phyloP scores from a whole-genome alignment of 495 filamentous ascomycete genomes.

The Hypoxylon perforatum region DNA sequence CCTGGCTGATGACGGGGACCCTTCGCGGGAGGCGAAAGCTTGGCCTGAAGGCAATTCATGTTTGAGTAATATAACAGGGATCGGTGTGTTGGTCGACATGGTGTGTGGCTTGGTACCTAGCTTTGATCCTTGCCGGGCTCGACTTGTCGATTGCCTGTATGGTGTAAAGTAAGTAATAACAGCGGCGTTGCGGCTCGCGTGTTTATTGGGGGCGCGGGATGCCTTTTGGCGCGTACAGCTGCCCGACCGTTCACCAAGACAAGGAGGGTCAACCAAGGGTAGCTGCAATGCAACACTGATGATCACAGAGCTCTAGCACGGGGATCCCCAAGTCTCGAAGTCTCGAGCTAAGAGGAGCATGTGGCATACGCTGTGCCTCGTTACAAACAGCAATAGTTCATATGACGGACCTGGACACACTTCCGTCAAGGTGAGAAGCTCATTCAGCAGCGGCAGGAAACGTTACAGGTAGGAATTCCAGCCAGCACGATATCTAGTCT shows the following conservation, averaged over 20 bases:
- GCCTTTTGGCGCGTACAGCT: conserved; percentile 21
- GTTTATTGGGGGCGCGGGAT: conserved; percentile 29
- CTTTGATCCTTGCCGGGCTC: conserved; percentile 23
- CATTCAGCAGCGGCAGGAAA: conserved; percentile 16
- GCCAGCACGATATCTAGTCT: conserved; percentile 10
- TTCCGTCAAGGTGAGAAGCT: conserved; percentile 14
- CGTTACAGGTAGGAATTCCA: conserved; percentile 26
- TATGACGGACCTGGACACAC: conserved; percentile 21
- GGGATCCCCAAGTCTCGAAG: conserved; percentile 27
- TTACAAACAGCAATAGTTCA: conserved; percentile 27
- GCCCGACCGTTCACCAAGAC: conserved; percentile 13
- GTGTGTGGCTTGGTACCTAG: conserved; percentile 22
- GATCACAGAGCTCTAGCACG: conserved; percentile 39
- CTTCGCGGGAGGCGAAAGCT: conserved; percentile 3
- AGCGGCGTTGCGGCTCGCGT: conserved; percentile 35
- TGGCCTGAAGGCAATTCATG: conserved; percentile 22
- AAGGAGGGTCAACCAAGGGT: conserved; percentile 29
- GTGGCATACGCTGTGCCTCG: conserved; percentile 24
- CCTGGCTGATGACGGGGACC: conserved; percentile 1
- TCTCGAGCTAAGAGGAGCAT: conserved; percentile 15
- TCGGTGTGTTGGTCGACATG: conserved; percentile 27
- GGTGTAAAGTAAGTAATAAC: conserved; percentile 5
- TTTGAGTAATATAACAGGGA: conserved; percentile 24
- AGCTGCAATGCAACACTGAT: conserved; percentile 40
- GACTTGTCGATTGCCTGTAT: conserved; percentile 29